Conservation (phyloP, 1,284 basidiomycete genomes). For the Apiotrichum gracile region DNA sequence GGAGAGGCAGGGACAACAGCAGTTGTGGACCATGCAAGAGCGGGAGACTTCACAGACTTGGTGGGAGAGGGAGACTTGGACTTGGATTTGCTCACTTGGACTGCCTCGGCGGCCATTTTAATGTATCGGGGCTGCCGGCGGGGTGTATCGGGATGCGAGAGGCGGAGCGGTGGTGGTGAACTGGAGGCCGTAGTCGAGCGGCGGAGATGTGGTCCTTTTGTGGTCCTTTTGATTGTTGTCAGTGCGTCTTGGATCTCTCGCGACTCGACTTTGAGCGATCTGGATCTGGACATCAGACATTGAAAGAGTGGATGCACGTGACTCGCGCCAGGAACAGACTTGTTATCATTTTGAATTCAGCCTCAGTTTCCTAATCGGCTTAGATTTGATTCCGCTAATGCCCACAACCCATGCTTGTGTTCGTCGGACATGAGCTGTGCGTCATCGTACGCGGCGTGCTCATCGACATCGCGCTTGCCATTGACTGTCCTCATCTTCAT, state of each 20-base stretch:
- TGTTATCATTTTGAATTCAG: too few relatives aligned
- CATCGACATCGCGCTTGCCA: neutral
- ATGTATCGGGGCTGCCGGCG: neutral
- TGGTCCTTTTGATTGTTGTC: neutral
- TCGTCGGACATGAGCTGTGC: neutral
- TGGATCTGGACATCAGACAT: neutral
- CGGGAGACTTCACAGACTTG: too few relatives aligned
- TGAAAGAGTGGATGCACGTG: neutral
- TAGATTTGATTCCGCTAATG: neutral
- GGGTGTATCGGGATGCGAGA: neutral
- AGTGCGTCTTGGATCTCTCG: neutral
- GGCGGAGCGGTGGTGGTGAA: neutral
- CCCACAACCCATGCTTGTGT: too few relatives aligned
- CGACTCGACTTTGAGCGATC: neutral
- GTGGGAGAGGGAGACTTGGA: neutral
- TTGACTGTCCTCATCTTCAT: neutral
- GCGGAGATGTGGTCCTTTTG: neutral
- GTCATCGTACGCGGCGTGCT: neutral
- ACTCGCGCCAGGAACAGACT: neutral
- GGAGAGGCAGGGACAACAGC: neutral
- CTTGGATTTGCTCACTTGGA: slow-evolving; percentile 2
- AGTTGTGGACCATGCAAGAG: too few relatives aligned
- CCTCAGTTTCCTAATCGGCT: neutral
- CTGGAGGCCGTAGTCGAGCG: too few relatives aligned
- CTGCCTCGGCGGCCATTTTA: slow-evolving; percentile 8